A percentile compares a stretch with the other conserved stretches of the same genome.
phyloP scores from a whole-genome alignment of 345 rosid species.

The Zanthoxylum bungeanum region DNA sequence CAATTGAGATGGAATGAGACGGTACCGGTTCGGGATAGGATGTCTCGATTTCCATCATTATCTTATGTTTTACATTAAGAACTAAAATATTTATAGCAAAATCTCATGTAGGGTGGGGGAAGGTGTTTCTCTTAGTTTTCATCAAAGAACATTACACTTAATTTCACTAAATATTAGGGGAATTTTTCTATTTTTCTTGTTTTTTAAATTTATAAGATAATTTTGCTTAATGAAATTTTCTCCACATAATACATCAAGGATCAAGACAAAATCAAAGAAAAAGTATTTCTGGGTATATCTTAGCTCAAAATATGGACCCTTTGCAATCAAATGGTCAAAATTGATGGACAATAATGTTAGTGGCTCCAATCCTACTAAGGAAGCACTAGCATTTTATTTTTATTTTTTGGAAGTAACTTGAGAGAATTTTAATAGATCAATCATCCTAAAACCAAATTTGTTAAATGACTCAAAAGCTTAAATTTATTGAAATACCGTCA shows the following conservation, averaged over 20 bases:
- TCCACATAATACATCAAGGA: neutral
- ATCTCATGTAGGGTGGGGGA: too few relatives aligned
- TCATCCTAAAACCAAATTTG: neutral
- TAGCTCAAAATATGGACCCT: constrained; percentile 1
- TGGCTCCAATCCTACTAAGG: neutral
- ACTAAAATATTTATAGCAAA: too few relatives aligned
- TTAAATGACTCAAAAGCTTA: neutral
- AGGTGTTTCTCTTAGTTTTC: too few relatives aligned
- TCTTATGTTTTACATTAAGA: too few relatives aligned
- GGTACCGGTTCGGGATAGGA: too few relatives aligned
- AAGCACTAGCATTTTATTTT: neutral
- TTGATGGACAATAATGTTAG: neutral
- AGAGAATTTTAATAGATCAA: neutral
- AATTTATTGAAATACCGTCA: neutral
- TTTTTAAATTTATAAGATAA: neutral
- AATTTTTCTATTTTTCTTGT: too few relatives aligned
- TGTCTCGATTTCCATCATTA: too few relatives aligned
- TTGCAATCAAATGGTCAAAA: constrained; percentile 6
- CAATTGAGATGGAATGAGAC: too few relatives aligned
- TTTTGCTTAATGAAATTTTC: neutral
- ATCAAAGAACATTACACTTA: too few relatives aligned
- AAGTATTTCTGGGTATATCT: neutral
- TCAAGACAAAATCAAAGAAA: neutral
- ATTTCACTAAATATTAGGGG: too few relatives aligned
- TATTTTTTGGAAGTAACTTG: neutral